Evolutionary conservation across 805 yeast genomes (phyloP), one percentile per base, ranked within the genome.

Genomic region (Yarrowia sp.): DNA sequence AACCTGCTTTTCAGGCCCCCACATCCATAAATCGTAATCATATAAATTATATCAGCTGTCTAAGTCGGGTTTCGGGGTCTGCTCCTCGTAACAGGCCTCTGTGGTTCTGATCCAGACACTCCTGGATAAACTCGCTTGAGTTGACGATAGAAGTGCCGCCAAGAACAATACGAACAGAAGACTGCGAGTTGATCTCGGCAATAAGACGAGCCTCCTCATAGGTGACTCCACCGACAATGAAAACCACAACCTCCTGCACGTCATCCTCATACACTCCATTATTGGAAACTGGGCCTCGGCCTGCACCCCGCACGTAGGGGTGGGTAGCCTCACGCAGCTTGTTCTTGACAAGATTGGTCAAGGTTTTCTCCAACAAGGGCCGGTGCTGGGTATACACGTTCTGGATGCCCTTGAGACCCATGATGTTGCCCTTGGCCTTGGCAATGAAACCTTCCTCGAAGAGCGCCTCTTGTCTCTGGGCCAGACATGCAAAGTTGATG

Each of bases 131-230:
- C 42, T 76, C 72, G 15, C 75, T 73, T 0, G 90, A 83, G 70
- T 82, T 86, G 48, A 83, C 74, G 4, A 88, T 79, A n/a, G 83
- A 77, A 0, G 92, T 87, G 40, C 97, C 92, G 9, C 99, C 99
- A n/a, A 93, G 79, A 1, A 92, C 82, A 15, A 91, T 81, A 71
- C 91, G 85, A 55, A 90, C 82, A 43, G 84, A 84, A 32, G 71
- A 69, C 8, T 74, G 71, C 32, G 85, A 80, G 74, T 89, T 88
- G 71, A 92, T 82, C 70, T 92, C 90, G 68, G 89, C 86, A 5
- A 93, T 86, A 32, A 92, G 79, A 71, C 97, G 84, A 0, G 97
- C 91, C 77, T 95, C 99, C 77, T 94, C 98, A 76, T 86, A 92
- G 0, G 98, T 94, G 1, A 85, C 89, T 15, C 99, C 99, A 7